Evolutionary conservation across 108 stramenopile species (phyloP), one percentile per base, ranked within the genome.

Genomic region (Seminavis robusta): DNA sequence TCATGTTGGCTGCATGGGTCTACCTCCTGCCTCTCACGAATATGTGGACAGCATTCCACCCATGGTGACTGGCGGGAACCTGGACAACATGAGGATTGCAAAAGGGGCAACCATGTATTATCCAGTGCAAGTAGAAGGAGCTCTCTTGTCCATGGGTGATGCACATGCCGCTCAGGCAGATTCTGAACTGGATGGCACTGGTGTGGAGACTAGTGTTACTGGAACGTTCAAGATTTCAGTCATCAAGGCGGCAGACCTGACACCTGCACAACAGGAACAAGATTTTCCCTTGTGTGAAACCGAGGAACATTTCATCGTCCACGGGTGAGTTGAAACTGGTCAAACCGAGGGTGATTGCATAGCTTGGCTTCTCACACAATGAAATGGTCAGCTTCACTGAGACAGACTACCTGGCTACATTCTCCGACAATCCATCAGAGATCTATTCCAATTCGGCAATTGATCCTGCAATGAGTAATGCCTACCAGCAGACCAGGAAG

Each of bases 21-120:
- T 73, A 42, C 66, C 72, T 41, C 71, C 71, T 8, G 72, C 66
- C 15, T 73, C 72, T 1, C 72, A 72, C 30, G 71, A 72, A 3
- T 42, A 39, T 0, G 71, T 72, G 15, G 71, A 72, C 39, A 55
- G 52, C 26, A 72, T 72, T 36, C 71, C 71, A n/a, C 71, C 71
- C 8, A 72, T 72, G 64, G 63, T 59, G 1, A 61, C 71, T 27
- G n/a, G n/a, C n/a, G n/a, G n/a, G n/a, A n/a, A n/a, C n/a, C n/a
- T n/a, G n/a, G n/a, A 67, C 25, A 67, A 67, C 59, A 67, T 60
- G 39, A n/a, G 66, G 3, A 60, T 67, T 43, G 66, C 59, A 13
- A 45, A 50, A 2, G 66, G 66, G 9, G 60, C 41, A 1, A 67
- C 65, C 4, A 67, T 67, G 65, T 67, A 67, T 29, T 67, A 67